These are phyloP conservation scores for Cenchrus purpureus DNA, from an alignment of 176 grass and related monocot genomes.

Conservation along the genomic window DNA sequence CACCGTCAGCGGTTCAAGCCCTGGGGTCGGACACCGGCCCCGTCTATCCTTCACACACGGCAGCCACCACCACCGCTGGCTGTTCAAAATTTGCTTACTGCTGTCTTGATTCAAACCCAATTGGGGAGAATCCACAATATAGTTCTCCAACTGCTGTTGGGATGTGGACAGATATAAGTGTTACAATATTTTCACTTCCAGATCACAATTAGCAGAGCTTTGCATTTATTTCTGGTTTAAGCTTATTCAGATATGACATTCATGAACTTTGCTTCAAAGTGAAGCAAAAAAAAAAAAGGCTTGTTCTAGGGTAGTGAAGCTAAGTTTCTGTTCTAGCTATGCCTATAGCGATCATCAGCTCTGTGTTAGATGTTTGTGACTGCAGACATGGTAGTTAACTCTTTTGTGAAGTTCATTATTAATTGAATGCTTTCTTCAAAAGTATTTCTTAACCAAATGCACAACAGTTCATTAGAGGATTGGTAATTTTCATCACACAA, in stretches of 20 bases:
- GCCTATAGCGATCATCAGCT: neutral
- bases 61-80: no score
- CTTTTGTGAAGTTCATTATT: neutral
- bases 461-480: neutral
- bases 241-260: neutral
- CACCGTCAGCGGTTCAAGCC: no score
- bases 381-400: neutral
- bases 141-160: no score
- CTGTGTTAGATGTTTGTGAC: neutral
- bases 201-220: no score
- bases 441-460: neutral
- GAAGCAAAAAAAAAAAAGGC: neutral
- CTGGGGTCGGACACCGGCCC: no score
- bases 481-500: neutral
- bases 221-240: no score
- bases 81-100: no score
- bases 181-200: no score
- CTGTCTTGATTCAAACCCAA: no score
- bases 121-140: no score
- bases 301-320: neutral
- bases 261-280: constrained; percentile 21
- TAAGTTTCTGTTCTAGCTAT: neutral
- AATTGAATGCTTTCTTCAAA: neutral
- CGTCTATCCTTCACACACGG: no score
- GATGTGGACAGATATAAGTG: no score